phyloP scores from a whole-genome alignment of 495 filamentous ascomycete species.

The Trichoderma erinaceum region DNA sequence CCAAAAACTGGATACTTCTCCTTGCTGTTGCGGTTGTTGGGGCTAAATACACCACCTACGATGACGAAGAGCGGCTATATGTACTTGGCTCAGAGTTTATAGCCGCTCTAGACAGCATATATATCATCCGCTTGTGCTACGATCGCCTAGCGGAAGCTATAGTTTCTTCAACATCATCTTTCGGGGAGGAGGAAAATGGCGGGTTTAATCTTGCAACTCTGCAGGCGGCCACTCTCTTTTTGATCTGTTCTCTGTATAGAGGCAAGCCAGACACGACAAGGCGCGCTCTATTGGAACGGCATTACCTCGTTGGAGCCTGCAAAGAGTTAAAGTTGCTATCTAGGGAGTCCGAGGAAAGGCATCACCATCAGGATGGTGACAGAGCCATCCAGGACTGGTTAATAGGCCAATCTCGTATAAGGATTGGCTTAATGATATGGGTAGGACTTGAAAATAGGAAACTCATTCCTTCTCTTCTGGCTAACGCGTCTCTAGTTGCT shows the following conservation, averaged over 20 bases:
- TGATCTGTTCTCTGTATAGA: background rate
- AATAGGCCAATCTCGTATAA: background rate
- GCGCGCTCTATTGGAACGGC: background rate
- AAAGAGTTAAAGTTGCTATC: background rate
- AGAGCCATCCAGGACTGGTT: background rate
- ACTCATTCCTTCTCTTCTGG: too few relatives aligned
- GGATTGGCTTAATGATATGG: constrained; percentile 1
- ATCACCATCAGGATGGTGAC: background rate
- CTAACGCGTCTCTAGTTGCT: background rate
- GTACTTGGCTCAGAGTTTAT: background rate
- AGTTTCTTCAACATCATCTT: background rate
- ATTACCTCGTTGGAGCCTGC: constrained; percentile 4
- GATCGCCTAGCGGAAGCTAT: background rate
- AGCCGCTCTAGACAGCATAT: background rate
- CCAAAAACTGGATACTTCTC: background rate
- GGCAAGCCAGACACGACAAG: background rate
- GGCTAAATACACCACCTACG: background rate
- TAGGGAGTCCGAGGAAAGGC: background rate
- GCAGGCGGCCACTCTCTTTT: background rate
- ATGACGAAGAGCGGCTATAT: background rate
- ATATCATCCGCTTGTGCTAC: background rate
- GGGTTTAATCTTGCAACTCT: background rate
- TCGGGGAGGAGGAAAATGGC: background rate
- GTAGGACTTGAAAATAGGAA: background rate
- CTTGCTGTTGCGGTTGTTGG: background rate